A percentile compares a stretch with the other conserved stretches of the same genome.
Evolutionary conservation across 2,329 filamentous ascomycete species (phyloP).

Genomic region (Penicillium sumatraense): DNA sequence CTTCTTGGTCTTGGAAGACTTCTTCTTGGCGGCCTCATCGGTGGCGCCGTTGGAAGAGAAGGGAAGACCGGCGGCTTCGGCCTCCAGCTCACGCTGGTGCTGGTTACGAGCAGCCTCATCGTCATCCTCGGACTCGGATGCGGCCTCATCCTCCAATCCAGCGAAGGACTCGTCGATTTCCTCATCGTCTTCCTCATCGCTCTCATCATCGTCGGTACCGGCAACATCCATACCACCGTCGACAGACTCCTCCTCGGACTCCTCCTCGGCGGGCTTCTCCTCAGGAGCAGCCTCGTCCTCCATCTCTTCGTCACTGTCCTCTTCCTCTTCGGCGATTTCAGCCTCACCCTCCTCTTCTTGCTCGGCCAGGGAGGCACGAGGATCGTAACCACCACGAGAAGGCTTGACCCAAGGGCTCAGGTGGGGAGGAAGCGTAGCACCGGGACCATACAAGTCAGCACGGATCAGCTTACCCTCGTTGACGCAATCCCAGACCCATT

Average conservation of each 20-base stretch:
- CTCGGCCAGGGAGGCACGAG: constrained; percentile 80
- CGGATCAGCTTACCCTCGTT: constrained; percentile 89
- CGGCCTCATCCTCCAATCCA: constrained; percentile 57
- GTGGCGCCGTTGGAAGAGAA: constrained; percentile 53
- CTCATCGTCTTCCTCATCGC: constrained; percentile 42
- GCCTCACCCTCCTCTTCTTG: constrained; percentile 89
- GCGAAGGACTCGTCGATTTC: constrained; percentile 50
- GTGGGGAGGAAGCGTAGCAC: constrained; percentile 88
- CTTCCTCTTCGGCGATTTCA: constrained; percentile 68
- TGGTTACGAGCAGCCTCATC: constrained; percentile 66
- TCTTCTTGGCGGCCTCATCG: constrained; percentile 68
- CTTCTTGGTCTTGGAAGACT: constrained; percentile 70
- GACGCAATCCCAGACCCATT: constrained; percentile 98
- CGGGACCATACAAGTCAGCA: constrained; percentile 86
- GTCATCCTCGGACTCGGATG: constrained; percentile 60
- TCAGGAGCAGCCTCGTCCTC: constrained; percentile 37
- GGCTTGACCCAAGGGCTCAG: constrained; percentile 93
- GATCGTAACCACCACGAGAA: constrained; percentile 87
- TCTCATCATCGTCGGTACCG: constrained; percentile 25
- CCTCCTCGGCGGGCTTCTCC: constrained; percentile 24
- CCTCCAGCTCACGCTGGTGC: constrained; percentile 89
- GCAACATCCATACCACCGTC: constrained; percentile 26
- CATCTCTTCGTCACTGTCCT: constrained; percentile 47
- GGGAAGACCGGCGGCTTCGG: constrained; percentile 77
- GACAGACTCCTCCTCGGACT: constrained; percentile 24